Conservation (phyloP, 2,329 filamentous ascomycete species). For the Anthostomella pinea region DNA sequence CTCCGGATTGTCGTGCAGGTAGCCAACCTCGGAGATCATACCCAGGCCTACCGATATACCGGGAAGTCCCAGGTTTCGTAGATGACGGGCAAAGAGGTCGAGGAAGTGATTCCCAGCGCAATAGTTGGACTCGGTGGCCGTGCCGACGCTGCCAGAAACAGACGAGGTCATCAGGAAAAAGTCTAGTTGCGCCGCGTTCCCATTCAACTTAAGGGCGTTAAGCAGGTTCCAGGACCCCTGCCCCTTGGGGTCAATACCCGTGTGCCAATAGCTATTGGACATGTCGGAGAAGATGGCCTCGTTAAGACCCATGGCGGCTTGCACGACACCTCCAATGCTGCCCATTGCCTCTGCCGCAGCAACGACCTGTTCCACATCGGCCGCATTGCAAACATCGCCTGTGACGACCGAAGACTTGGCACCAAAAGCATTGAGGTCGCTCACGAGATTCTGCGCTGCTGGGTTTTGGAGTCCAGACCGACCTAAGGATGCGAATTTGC, state of each 20-base stretch:
- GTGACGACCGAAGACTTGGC: slow-evolving; percentile 4
- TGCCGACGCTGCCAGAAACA: slow-evolving; percentile 28
- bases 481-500: slow-evolving; percentile 29
- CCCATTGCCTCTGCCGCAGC: background rate
- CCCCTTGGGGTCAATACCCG: slow-evolving; percentile 16
- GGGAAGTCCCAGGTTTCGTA: slow-evolving; percentile 21
- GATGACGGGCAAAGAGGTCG: slow-evolving; percentile 29
- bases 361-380: slow-evolving; percentile 5
- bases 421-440: slow-evolving; percentile 4
- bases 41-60: slow-evolving; percentile 22
- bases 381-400: slow-evolving; percentile 8
- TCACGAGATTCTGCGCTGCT: slow-evolving; percentile 15
- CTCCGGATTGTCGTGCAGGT: slow-evolving; percentile 29
- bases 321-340: slow-evolving; percentile 30
- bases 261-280: slow-evolving; percentile 16
- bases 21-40: slow-evolving; percentile 35
- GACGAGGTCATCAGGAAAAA: slow-evolving; percentile 32
- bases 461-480: slow-evolving; percentile 23
- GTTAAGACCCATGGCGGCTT: slow-evolving; percentile 33
- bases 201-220: background rate
- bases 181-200: slow-evolving; percentile 19
- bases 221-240: slow-evolving; percentile 17
- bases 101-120: slow-evolving; percentile 35
- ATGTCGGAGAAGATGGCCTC: slow-evolving; percentile 21
- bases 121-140: slow-evolving; percentile 34